Base-by-base conservation (phyloP, 2,329 filamentous ascomycete genomes). In the Claviceps humidiphila region DNA sequence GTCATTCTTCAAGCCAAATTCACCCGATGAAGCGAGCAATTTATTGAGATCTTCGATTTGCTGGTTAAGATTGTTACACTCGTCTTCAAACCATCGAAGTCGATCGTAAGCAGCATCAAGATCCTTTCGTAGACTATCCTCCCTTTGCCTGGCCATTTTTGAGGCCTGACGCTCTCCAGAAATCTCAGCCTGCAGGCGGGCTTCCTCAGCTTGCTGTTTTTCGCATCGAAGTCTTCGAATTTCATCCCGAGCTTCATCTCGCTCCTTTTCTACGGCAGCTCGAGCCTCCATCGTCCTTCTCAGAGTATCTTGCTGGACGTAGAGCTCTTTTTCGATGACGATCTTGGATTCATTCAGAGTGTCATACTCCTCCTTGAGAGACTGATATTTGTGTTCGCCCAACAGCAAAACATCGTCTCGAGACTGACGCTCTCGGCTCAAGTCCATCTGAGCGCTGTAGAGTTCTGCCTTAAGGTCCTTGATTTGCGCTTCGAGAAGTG, bases 251-350 rank as follows among this genome's bases (percentile, higher is more conserved):
- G 93, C 85, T 51, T 95, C 88, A 62, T 95, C 93, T 2, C 90
- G 86, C 62, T 95, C 89, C 58, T 85, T 81, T 64, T 98, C 91
- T 1, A 88, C 88, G 5, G 81, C 80, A 5, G 82, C 76, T 37
- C 88, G 81, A 47, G 87, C 85, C 66, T 95, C 89, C 58, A 85
- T 88, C 11, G 89, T 87, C 51, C 91, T 82, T 40, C 93, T 82
- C 46, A 96, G 78, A 11, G 87, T 86, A 63, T 98, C 91, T 66
- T 96, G 90, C 63, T 97, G 91, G 5, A 87, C 85, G 64, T 97
- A 97, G 66, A 98, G 84, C 68, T 97, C 91, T 67, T 96, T 97
- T 68, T 98, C 91, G 57, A 98, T 95, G 47, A 84, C 95, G 61
- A 96, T 95, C 68, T 98, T 98, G 30, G 89, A 84, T 57, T 96